Conservation (phyloP, 2,329 filamentous ascomycete species). For the Pseudogymnoascus sp. region DNA sequence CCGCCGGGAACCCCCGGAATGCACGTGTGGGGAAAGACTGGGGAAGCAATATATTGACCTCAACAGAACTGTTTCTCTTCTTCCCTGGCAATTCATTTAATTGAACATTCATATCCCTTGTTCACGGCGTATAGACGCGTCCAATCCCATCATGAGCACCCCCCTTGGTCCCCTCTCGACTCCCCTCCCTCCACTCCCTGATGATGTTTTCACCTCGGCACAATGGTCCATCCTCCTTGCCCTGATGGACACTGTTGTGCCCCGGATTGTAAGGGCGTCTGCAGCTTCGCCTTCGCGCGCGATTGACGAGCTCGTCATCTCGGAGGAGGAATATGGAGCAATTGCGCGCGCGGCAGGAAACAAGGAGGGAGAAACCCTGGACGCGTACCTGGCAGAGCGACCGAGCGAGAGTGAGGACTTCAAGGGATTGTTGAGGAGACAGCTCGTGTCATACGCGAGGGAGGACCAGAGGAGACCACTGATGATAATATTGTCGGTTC, state of each 20-base stretch:
- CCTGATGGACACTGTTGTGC: conserved; percentile 53
- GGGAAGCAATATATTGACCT: background rate
- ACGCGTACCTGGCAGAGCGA: conserved; percentile 47
- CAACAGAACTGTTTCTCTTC: background rate
- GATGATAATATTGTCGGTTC: conserved; percentile 24
- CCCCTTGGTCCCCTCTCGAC: conserved; percentile 19
- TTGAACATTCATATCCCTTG: background rate
- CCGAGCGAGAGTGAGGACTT: conserved; percentile 49
- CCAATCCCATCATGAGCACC: background rate
- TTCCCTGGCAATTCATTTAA: background rate
- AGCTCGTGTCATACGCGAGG: conserved; percentile 30
- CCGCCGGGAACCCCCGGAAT: background rate
- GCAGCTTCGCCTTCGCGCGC: conserved; percentile 35
- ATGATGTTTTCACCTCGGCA: conserved; percentile 38
- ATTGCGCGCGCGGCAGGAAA: conserved; percentile 31
- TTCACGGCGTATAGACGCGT: background rate
- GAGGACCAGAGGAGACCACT: conserved; percentile 27
- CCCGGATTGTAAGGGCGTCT: conserved; percentile 47
- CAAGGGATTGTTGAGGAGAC: conserved; percentile 42
- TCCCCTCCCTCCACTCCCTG: conserved; percentile 26
- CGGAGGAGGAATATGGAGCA: conserved; percentile 45
- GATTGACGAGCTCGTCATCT: conserved; percentile 30
- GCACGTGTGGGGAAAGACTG: background rate
- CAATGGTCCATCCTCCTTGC: conserved; percentile 52
- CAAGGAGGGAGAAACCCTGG: conserved; percentile 36